A percentile compares a stretch with the other conserved stretches of the same genome.
phyloP scores from a whole-genome alignment of 2,329 filamentous ascomycete genomes.

The Fusarium annulatum region DNA sequence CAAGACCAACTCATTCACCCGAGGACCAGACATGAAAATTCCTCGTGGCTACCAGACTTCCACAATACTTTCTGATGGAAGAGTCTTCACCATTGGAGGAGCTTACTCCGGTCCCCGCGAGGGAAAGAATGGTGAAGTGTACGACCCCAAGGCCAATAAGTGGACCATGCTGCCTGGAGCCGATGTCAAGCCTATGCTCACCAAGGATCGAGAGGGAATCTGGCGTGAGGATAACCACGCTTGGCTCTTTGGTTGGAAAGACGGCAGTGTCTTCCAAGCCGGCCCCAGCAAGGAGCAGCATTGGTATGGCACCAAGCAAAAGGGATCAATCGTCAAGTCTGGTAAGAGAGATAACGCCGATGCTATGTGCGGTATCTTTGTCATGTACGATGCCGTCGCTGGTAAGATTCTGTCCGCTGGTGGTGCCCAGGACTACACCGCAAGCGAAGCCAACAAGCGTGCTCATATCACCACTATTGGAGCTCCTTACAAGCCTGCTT shows the following conservation, averaged over 20 bases:
- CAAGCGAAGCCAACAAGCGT: constrained; percentile 52
- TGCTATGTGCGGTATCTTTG: constrained; percentile 64
- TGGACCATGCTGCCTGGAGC: constrained; percentile 60
- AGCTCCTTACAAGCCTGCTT: constrained; percentile 23
- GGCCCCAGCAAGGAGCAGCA: constrained; percentile 66
- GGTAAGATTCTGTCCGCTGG: constrained; percentile 65
- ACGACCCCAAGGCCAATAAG: constrained; percentile 54
- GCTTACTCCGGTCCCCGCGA: constrained; percentile 60
- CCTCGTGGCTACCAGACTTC: constrained; percentile 65
- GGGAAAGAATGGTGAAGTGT: constrained; percentile 68
- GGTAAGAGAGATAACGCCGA: constrained; percentile 50
- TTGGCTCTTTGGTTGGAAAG: constrained; percentile 56
- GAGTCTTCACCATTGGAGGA: constrained; percentile 69
- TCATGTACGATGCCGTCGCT: constrained; percentile 67
- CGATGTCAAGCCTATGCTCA: constrained; percentile 62
- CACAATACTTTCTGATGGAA: constrained; percentile 61
- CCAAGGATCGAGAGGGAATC: constrained; percentile 59
- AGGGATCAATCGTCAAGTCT: constrained; percentile 47
- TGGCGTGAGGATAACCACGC: constrained; percentile 55
- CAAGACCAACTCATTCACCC: constrained; percentile 51
- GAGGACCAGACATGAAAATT: constrained; percentile 56
- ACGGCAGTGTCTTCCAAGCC: constrained; percentile 63
- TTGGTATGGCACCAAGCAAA: constrained; percentile 63
- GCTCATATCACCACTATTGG: constrained; percentile 62
- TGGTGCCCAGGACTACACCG: constrained; percentile 57